Percentiles rank a stretch among this genome's conserved stretches.
Conservation (phyloP, 257 asterid species). For the Penstemon davidsonii region DNA sequence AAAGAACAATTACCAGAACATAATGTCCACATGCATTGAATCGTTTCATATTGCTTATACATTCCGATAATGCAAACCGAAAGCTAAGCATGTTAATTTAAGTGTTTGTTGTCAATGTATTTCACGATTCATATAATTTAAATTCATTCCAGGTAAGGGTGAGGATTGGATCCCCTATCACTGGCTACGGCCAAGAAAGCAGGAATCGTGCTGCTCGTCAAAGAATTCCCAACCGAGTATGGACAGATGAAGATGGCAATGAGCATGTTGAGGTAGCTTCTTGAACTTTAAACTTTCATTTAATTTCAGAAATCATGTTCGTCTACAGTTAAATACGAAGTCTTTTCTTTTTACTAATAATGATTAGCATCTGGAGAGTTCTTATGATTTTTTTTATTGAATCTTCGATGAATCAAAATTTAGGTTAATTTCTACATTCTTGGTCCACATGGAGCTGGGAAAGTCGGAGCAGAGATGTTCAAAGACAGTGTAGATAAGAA, state of each 20-base stretch:
- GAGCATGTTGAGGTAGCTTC: slow-evolving; percentile 57
- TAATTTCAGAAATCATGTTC: too few relatives aligned
- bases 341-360: too few relatives aligned
- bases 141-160: slow-evolving; percentile 46
- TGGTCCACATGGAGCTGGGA: slow-evolving; percentile 65
- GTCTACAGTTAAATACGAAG: too few relatives aligned
- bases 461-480: slow-evolving; percentile 64
- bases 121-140: slow-evolving; percentile 9
- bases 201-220: slow-evolving; percentile 69
- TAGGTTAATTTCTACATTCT: slow-evolving; percentile 64
- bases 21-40: too few relatives aligned
- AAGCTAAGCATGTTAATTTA: not conserved
- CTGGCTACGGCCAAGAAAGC: slow-evolving; percentile 64
- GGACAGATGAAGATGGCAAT: slow-evolving; percentile 59
- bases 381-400: not conserved
- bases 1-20: too few relatives aligned
- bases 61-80: too few relatives aligned
- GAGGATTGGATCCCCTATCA: slow-evolving; percentile 65
- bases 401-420: not conserved
- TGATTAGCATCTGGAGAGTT: not conserved
- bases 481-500: slow-evolving; percentile 50
- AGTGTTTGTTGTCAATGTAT: not conserved
- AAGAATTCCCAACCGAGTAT: slow-evolving; percentile 50
- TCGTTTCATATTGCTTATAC: too few relatives aligned
- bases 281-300: not conserved